Conservation (phyloP, 169 alveolate species). For the Cystoisospora suis region DNA sequence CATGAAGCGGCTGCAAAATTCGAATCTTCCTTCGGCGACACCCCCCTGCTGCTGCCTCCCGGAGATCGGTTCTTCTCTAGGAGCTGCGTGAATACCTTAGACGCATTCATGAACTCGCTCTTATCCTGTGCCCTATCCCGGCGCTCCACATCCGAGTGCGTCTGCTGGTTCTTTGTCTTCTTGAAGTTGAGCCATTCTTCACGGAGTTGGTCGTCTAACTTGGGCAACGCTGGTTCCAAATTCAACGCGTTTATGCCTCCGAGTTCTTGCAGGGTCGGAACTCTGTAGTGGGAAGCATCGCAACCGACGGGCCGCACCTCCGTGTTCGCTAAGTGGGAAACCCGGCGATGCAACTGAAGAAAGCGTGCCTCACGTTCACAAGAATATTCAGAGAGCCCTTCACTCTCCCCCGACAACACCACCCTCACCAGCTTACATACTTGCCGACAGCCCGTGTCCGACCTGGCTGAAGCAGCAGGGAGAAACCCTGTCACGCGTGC, state of each 20-base stretch:
- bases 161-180: neutral
- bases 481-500: no score
- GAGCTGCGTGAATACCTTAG: conserved; percentile 9
- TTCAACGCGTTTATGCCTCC: conserved; percentile 38
- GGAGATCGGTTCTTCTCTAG: conserved; percentile 20
- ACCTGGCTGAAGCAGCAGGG: no score
- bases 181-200: conserved; percentile 46
- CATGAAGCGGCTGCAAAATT: neutral
- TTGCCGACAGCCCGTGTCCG: no score
- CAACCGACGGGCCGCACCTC: neutral
- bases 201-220: conserved; percentile 35
- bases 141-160: neutral
- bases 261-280: conserved; percentile 30
- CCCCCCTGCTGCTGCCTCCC: neutral
- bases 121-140: conserved; percentile 15
- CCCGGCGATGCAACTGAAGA: no score
- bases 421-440: no score
- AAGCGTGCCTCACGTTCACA: no score
- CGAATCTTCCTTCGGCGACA: neutral
- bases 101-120: neutral
- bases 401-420: no score
- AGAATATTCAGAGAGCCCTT: no score
- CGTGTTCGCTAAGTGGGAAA: no score
- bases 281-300: neutral
- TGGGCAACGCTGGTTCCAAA: conserved; percentile 51